Evolutionary conservation across 2,329 filamentous ascomycete genomes (phyloP).

Genomic region (Cladosporium cucumerinum): DNA sequence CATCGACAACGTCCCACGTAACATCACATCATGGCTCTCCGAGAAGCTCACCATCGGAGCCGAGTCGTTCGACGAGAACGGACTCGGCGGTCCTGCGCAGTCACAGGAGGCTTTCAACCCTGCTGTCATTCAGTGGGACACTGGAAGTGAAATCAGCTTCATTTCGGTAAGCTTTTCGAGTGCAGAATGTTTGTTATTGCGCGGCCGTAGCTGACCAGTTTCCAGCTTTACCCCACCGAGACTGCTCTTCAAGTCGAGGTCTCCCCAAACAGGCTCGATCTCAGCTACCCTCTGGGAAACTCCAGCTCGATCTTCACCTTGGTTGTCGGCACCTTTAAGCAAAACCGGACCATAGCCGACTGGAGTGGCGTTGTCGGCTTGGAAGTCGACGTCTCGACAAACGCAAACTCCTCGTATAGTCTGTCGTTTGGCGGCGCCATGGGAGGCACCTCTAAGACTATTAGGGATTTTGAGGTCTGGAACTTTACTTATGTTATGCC

Average conservation of each 20-base stretch:
- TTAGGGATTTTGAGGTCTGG: slow-evolving; percentile 43
- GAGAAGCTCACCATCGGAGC: slow-evolving; percentile 58
- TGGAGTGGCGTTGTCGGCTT: slow-evolving; percentile 52
- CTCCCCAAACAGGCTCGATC: slow-evolving; percentile 40
- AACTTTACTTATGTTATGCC: slow-evolving; percentile 40
- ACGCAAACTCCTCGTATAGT: slow-evolving; percentile 40
- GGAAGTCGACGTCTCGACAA: slow-evolving; percentile 45
- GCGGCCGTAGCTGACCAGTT: slow-evolving; percentile 25
- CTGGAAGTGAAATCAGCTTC: slow-evolving; percentile 21
- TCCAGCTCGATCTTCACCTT: slow-evolving; percentile 48
- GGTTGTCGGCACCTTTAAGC: slow-evolving; percentile 47
- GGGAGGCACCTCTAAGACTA: slow-evolving; percentile 36
- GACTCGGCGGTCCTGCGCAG: slow-evolving; percentile 53
- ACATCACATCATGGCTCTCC: slow-evolving; percentile 59
- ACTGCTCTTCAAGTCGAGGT: slow-evolving; percentile 9
- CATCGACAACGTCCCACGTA: slow-evolving; percentile 55
- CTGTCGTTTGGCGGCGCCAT: slow-evolving; percentile 45
- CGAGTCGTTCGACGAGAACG: slow-evolving; percentile 55
- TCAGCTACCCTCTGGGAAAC: slow-evolving; percentile 55
- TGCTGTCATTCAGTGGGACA: slow-evolving; percentile 57
- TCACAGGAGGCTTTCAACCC: slow-evolving; percentile 57
- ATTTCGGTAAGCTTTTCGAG: slow-evolving; percentile 1
- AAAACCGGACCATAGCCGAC: slow-evolving; percentile 42
- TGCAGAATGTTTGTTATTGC: slow-evolving; percentile 23
- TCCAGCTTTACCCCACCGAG: slow-evolving; percentile 25